Conservation (phyloP, 495 filamentous ascomycete genomes). For the Letharia lupina region DNA sequence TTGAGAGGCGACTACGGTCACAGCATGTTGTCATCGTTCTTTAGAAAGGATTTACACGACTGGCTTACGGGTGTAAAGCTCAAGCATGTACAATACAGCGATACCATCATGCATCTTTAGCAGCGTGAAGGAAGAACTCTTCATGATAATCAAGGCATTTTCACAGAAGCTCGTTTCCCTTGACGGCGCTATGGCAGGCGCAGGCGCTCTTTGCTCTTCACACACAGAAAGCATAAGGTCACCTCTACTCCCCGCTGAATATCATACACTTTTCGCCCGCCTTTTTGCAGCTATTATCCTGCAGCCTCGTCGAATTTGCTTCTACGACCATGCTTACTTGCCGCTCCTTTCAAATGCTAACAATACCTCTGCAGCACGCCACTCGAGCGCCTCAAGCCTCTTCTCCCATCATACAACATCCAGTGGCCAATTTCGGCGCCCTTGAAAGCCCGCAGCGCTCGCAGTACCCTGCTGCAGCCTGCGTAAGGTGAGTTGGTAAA, state of each 20-base stretch:
- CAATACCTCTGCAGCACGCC: not conserved
- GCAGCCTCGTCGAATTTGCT: not conserved
- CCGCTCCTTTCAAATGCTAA: too few relatives aligned
- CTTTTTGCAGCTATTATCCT: not conserved
- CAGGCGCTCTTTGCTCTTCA: not conserved
- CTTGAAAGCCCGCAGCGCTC: not conserved
- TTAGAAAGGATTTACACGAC: not conserved
- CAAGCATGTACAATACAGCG: not conserved
- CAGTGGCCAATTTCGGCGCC: not conserved
- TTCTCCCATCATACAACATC: not conserved
- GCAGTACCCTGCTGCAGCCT: not conserved
- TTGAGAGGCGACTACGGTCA: not conserved
- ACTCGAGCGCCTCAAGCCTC: not conserved
- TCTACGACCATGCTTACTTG: too few relatives aligned
- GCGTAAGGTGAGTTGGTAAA: not conserved
- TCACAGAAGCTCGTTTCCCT: not conserved
- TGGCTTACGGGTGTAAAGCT: not conserved
- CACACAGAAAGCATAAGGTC: not conserved
- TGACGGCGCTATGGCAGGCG: not conserved
- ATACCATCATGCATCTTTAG: not conserved
- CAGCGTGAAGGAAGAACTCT: not conserved
- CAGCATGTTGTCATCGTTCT: not conserved
- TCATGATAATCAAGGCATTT: not conserved
- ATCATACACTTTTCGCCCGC: not conserved
- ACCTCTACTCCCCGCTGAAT: not conserved